phyloP scores from a whole-genome alignment of 208 protist species.

The Strigomonas culicis region DNA sequence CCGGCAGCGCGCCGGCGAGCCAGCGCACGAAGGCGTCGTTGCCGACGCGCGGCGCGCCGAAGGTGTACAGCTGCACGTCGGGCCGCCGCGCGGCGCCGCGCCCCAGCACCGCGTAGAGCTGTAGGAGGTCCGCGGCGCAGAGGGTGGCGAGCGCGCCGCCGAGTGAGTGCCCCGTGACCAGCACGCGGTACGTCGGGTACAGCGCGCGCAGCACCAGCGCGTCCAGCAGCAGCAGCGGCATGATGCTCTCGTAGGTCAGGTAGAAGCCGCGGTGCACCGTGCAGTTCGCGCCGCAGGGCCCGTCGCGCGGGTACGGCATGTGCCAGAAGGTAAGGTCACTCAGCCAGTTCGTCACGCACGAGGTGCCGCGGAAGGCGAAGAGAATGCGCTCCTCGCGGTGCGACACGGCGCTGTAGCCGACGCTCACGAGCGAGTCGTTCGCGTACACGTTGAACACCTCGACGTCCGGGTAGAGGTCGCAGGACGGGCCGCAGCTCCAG shows the following conservation, averaged over 20 bases:
- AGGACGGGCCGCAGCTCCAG: conserved; percentile 34
- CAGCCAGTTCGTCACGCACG: conserved; percentile 66
- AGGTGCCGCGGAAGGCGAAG: conserved; percentile 54
- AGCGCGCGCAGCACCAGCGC: conserved; percentile 21
- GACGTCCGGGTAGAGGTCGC: conserved; percentile 23
- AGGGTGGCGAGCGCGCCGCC: conserved; percentile 66
- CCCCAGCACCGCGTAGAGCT: neutral
- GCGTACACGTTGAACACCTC: conserved; percentile 22
- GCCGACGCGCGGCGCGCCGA: conserved; percentile 65
- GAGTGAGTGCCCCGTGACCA: conserved; percentile 76
- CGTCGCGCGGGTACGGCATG: conserved; percentile 26
- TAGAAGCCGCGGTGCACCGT: conserved; percentile 59
- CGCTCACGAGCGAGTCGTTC: conserved; percentile 32
- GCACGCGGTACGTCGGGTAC: conserved; percentile 31
- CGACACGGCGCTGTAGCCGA: conserved; percentile 32
- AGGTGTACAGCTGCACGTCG: conserved; percentile 56
- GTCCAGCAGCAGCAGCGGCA: conserved; percentile 21
- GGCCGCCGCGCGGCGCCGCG: neutral
- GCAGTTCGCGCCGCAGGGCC: conserved; percentile 20
- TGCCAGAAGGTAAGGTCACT: conserved; percentile 40
- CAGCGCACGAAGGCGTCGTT: conserved; percentile 45
- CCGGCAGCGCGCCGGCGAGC: conserved; percentile 21
- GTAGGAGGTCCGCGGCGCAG: conserved; percentile 31
- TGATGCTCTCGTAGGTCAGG: conserved; percentile 33
- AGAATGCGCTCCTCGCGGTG: conserved; percentile 28